Conservation (phyloP, 805 yeast genomes). For the Myxozyma lipomycoides region DNA sequence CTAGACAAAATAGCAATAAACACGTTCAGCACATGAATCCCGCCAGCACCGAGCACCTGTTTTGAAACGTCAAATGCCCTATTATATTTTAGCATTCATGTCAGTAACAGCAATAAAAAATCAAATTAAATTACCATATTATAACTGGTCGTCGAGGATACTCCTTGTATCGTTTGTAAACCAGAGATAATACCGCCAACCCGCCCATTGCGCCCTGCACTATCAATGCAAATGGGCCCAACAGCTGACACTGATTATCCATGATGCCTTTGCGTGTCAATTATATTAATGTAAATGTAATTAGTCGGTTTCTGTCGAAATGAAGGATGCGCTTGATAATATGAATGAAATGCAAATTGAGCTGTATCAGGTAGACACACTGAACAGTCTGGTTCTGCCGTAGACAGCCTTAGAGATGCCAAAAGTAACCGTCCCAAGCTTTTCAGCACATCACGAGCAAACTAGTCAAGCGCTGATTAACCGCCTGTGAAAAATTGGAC, state of each 20-base stretch:
- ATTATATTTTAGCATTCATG: neutral
- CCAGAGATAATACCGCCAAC: conserved; percentile 66
- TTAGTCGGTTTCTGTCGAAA: too few relatives aligned
- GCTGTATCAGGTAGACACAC: too few relatives aligned
- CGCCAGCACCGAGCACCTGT: conserved; percentile 82
- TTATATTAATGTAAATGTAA: too few relatives aligned
- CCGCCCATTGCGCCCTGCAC: conserved; percentile 76
- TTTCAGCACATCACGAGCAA: too few relatives aligned
- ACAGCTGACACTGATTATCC: conserved; percentile 49
- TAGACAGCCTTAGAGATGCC: too few relatives aligned
- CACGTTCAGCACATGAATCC: conserved; percentile 76
- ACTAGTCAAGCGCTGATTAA: too few relatives aligned
- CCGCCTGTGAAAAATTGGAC: too few relatives aligned
- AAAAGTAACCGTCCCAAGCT: too few relatives aligned
- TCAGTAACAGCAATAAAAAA: too few relatives aligned
- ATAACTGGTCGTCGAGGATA: conserved; percentile 82
- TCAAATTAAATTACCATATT: conserved; percentile 73
- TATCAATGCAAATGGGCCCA: conserved; percentile 82
- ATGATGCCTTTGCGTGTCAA: conserved; percentile 1
- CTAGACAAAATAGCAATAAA: conserved; percentile 56
- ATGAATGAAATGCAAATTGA: too few relatives aligned
- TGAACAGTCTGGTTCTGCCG: too few relatives aligned
- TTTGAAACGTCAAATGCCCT: conserved; percentile 74
- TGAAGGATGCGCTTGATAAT: too few relatives aligned
- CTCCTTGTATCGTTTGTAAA: conserved; percentile 73